Evolutionary conservation across 148 eudicot genomes (phyloP), one percentile per base, ranked within the genome.

Genomic region (Mesembryanthemum crystallinum): DNA sequence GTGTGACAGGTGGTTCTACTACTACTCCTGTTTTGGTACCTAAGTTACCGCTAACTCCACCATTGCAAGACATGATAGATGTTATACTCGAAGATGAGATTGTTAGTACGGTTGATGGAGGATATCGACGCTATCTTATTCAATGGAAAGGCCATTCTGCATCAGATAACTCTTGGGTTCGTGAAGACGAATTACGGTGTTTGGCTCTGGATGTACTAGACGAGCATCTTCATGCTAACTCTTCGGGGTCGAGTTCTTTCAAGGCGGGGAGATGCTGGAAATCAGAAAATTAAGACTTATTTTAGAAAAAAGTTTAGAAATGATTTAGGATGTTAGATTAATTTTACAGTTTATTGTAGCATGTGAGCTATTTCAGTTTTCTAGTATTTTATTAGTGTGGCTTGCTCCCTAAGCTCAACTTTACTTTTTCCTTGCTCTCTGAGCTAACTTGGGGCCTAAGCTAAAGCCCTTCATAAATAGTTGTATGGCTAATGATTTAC

Each of bases 241-340:
- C 49, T 17, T 49, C 47, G 14, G 25, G 20, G 69, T 6, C 49
- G 25, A 66, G 45, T 66, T 35, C 21, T 66, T 35, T 5, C 70
- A 33, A 66, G 23, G 7, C 70, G 49, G 49, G 70, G 70, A 39
- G 25, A 33, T 66, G 49, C 35, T 66, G 49, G 70, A 66, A 35
- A 64, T 62, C 28, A 55, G 8, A 13, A 5, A 15, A 3, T 7
- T 13, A 55, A 7, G 21, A 55, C 60, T 55, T 55, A 21, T 21
- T 55, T 55, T 18, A n/a, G n/a, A n/a, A n/a, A n/a, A n/a, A n/a
- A n/a, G n/a, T n/a, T n/a, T n/a, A n/a, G n/a, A n/a, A n/a, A 55
- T 3, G 60, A 55, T 5, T 3, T 5, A 55, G 47, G 5, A 43
- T 11, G 11, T 5, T 5, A 43, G 11, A 11, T 5, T 5, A 5